Evolutionary conservation across 2,329 filamentous ascomycete species (phyloP).

Genomic region (Fusarium pilosicola): DNA sequence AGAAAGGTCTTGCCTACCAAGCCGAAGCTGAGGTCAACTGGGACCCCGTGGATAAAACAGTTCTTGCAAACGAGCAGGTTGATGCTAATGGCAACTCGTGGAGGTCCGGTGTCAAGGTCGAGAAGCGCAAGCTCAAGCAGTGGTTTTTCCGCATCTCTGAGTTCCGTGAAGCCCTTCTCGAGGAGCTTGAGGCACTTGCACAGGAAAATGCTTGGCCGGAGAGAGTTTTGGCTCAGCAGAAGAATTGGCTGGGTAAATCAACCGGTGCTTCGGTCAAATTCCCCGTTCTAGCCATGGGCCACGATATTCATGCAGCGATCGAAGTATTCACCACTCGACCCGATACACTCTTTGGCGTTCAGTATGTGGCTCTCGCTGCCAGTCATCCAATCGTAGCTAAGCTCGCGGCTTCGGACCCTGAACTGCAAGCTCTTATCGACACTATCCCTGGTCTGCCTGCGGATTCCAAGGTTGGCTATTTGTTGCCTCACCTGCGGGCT

Average conservation of each 20-base stretch:
- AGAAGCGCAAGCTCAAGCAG: constrained; percentile 81
- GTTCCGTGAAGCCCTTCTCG: constrained; percentile 77
- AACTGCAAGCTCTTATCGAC: constrained; percentile 75
- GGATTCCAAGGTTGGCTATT: constrained; percentile 74
- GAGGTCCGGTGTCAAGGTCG: constrained; percentile 86
- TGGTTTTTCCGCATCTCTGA: constrained; percentile 91
- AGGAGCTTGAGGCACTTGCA: constrained; percentile 74
- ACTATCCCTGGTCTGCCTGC: constrained; percentile 65
- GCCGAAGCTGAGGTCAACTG: constrained; percentile 88
- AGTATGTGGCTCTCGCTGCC: constrained; percentile 83
- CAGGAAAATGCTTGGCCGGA: constrained; percentile 80
- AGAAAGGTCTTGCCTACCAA: constrained; percentile 82
- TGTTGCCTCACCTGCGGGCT: constrained; percentile 69
- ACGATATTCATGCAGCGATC: constrained; percentile 59
- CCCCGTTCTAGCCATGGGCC: constrained; percentile 60
- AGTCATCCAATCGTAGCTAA: constrained; percentile 74
- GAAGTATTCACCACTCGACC: constrained; percentile 86
- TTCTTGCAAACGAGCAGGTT: constrained; percentile 94
- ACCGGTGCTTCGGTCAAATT: constrained; percentile 79
- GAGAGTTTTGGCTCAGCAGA: constrained; percentile 83
- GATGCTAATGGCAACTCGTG: constrained; percentile 86
- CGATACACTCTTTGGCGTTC: constrained; percentile 87
- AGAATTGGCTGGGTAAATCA: constrained; percentile 88
- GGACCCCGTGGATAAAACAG: constrained; percentile 88
- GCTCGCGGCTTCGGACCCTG: constrained; percentile 67